Evolutionary conservation across 2,329 filamentous ascomycete genomes (phyloP).

Genomic region (Colletotrichum sp.): DNA sequence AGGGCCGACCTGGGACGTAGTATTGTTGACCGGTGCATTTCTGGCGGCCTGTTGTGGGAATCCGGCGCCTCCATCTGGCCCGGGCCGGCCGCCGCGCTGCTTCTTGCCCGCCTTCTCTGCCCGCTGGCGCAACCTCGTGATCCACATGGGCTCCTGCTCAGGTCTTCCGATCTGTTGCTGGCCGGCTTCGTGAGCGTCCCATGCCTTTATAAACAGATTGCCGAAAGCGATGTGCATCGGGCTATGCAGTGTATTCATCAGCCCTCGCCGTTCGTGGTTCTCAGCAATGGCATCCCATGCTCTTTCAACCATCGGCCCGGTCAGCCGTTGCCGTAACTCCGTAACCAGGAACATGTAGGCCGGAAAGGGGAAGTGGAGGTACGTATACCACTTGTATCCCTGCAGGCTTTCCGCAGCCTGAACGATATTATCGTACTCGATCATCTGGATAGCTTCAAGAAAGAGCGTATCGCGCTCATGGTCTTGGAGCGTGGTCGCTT

Average conservation of each 20-base stretch:
- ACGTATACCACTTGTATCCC: conserved; percentile 63
- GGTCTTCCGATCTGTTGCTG: conserved; percentile 49
- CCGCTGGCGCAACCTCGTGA: conserved; percentile 51
- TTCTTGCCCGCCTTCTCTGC: conserved; percentile 38
- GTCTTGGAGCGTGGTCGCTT: conserved; percentile 43
- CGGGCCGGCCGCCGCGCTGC: background rate
- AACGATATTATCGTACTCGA: conserved; percentile 64
- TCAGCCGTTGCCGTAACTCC: conserved; percentile 57
- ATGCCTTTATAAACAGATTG: conserved; percentile 64
- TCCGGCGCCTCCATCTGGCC: background rate
- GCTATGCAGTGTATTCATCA: conserved; percentile 54
- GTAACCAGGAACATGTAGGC: conserved; percentile 66
- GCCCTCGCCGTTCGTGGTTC: conserved; percentile 58
- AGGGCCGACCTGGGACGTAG: conserved; percentile 22
- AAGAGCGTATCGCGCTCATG: conserved; percentile 58
- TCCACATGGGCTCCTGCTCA: conserved; percentile 49
- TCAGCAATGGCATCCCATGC: conserved; percentile 63
- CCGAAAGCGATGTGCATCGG: conserved; percentile 65
- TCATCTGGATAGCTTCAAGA: conserved; percentile 59
- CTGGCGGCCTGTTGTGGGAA: conserved; percentile 25
- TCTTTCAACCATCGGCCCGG: conserved; percentile 61
- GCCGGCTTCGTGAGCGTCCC: conserved; percentile 61
- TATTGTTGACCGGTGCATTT: conserved; percentile 28
- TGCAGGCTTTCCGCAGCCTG: conserved; percentile 55
- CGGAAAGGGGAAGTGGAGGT: conserved; percentile 64